These are phyloP conservation scores for Tolypocladium tundrense DNA, from an alignment of 2,329 filamentous ascomycete genomes.

Conservation along the genomic window DNA sequence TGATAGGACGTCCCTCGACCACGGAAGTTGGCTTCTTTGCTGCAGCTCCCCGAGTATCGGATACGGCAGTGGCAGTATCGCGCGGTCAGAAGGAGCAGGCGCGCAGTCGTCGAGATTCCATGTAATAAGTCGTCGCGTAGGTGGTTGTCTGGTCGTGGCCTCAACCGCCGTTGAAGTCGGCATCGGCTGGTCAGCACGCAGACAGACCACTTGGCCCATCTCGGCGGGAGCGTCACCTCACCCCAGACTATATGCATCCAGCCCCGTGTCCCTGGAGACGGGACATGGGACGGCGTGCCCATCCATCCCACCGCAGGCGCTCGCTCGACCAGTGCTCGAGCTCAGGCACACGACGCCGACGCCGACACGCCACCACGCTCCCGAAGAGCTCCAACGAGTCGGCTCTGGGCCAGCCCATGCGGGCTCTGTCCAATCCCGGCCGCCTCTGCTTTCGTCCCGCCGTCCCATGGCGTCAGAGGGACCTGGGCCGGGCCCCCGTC, in stretches of 20 bases:
- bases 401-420: background rate
- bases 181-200: background rate
- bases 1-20: background rate
- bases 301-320: background rate
- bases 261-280: background rate
- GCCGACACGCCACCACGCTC: background rate
- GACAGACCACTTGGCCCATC: background rate
- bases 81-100: background rate
- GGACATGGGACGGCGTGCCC: background rate
- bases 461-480: background rate
- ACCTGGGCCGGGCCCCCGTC: background rate
- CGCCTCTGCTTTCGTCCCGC: background rate
- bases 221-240: background rate
- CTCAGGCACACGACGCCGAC: background rate
- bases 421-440: background rate
- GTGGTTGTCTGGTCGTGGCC: background rate
- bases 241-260: background rate
- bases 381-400: background rate
- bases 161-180: background rate
- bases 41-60: background rate
- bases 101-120: background rate
- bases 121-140: background rate
- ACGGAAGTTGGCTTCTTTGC: background rate
- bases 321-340: background rate
- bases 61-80: background rate